phyloP scores from a whole-genome alignment of 257 asterid genomes.

The Paraleonurus japonicus region DNA sequence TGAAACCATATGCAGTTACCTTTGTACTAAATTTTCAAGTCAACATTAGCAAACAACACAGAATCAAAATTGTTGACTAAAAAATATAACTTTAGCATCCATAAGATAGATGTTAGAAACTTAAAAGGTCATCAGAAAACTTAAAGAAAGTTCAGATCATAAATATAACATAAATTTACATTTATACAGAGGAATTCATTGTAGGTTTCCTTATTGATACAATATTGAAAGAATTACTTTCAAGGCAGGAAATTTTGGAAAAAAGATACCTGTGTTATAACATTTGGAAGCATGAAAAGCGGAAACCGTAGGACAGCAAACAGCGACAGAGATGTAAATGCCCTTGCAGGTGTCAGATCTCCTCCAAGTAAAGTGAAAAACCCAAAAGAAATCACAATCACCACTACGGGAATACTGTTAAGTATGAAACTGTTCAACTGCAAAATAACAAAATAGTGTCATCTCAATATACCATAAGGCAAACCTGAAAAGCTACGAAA shows the following conservation, averaged over 20 bases:
- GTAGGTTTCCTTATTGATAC: not conserved
- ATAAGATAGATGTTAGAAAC: not conserved
- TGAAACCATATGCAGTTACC: not conserved
- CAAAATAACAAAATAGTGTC: constrained; percentile 34
- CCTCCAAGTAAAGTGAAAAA: constrained; percentile 86
- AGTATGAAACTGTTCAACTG: constrained; percentile 84
- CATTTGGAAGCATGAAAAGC: constrained; percentile 90
- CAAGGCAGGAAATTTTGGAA: constrained; percentile 5
- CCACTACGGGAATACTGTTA: constrained; percentile 90
- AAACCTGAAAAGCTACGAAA: constrained; percentile 12
- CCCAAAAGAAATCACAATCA: constrained; percentile 84
- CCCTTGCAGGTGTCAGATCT: constrained; percentile 94
- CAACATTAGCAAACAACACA: constrained; percentile 4
- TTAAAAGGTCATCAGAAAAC: not conserved
- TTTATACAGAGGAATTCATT: not conserved
- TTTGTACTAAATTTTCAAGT: not conserved
- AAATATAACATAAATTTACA: not conserved
- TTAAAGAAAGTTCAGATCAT: not conserved
- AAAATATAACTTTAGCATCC: constrained; percentile 7
- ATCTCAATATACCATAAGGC: not conserved
- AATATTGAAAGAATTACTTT: not conserved
- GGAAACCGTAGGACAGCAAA: constrained; percentile 92
- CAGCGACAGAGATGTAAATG: constrained; percentile 88
- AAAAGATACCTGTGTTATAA: constrained; percentile 75
- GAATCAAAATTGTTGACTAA: not conserved